phyloP scores from a whole-genome alignment of 176 grass and related monocot species.

The Aegilops tauschii region DNA sequence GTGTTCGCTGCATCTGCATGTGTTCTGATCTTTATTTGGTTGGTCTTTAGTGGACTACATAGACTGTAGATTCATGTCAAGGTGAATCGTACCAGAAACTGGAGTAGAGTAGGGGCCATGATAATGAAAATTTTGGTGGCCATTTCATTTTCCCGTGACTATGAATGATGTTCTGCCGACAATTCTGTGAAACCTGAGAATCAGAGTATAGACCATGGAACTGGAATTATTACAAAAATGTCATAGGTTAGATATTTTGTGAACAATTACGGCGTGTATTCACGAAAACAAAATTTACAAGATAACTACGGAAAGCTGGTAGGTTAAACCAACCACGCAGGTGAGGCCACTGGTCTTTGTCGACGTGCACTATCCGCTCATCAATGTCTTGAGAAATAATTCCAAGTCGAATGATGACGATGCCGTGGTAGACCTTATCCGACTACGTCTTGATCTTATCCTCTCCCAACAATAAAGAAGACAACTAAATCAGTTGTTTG shows the following conservation, averaged over 20 bases:
- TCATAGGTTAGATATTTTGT: background rate
- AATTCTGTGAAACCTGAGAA: background rate
- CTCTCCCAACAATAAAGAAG: background rate
- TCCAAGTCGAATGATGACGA: background rate
- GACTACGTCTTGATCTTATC: slow-evolving; percentile 35
- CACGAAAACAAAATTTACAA: background rate
- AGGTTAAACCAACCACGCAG: background rate
- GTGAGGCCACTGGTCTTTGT: background rate
- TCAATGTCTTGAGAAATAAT: background rate
- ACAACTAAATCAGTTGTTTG: background rate
- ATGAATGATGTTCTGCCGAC: background rate
- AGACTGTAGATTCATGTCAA: background rate
- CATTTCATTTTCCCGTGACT: background rate
- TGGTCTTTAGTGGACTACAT: background rate
- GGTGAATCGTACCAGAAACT: background rate
- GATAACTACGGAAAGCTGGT: slow-evolving; percentile 12
- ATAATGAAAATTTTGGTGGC: background rate
- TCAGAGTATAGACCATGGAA: background rate
- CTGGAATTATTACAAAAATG: background rate
- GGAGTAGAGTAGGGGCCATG: background rate
- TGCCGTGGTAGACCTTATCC: slow-evolving; percentile 35
- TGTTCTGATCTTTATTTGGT: slow-evolving; percentile 19
- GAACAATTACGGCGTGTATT: background rate
- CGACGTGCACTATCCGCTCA: background rate
- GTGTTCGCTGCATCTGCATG: slow-evolving; percentile 8